Evolutionary conservation across 305 asterid genomes (phyloP).

Genomic region (Ruellia speciosa): DNA sequence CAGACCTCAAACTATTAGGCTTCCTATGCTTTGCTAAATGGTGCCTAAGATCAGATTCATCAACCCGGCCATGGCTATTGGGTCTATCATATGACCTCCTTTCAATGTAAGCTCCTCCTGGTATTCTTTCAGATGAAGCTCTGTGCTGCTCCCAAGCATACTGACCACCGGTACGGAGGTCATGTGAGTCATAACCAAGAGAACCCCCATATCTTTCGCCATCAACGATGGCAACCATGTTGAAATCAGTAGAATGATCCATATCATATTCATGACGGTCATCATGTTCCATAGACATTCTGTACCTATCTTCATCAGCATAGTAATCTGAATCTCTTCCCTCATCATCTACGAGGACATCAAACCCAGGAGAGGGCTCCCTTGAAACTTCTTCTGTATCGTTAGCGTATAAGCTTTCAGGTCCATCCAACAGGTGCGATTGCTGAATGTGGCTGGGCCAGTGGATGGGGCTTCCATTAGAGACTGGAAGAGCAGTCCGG

Average conservation of each 20-base stretch:
- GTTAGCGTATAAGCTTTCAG: slow-evolving; percentile 40
- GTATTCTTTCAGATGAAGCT: slow-evolving; percentile 44
- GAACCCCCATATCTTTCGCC: slow-evolving; percentile 46
- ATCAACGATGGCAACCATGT: slow-evolving; percentile 34
- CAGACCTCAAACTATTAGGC: slow-evolving; percentile 71
- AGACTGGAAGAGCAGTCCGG: slow-evolving; percentile 29
- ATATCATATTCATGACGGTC: slow-evolving; percentile 41
- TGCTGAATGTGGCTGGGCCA: slow-evolving; percentile 43
- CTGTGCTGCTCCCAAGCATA: slow-evolving; percentile 50
- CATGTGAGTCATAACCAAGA: slow-evolving; percentile 39
- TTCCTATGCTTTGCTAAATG: slow-evolving; percentile 55
- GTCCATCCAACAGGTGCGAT: slow-evolving; percentile 38
- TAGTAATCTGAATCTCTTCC: slow-evolving; percentile 64
- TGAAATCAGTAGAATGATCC: slow-evolving; percentile 42
- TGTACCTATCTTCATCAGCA: slow-evolving; percentile 55
- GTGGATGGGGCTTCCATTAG: slow-evolving; percentile 35
- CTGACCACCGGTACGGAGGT: slow-evolving; percentile 34
- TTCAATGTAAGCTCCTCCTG: slow-evolving; percentile 38
- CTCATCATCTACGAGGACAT: slow-evolving; percentile 83
- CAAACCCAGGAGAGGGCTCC: slow-evolving; percentile 93
- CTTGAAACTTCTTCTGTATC: slow-evolving; percentile 67
- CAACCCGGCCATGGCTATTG: slow-evolving; percentile 37
- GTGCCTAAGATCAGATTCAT: slow-evolving; percentile 59
- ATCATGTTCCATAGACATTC: slow-evolving; percentile 49
- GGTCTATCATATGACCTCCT: slow-evolving; percentile 43